Evolutionary conservation across 176 grass and related monocot genomes (phyloP).

Genomic region (bread wheat (Triticum aestivum)): IWGSC_CS_RefSeq_v2.1 NC_057800.1:683662205-683662704

Average conservation of each 20-base stretch:
- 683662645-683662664: neutral
- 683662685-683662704: neutral
- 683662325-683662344: constrained; percentile 23
- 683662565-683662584: neutral
- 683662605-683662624: neutral
- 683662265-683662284: neutral
- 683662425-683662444: constrained; percentile 23
- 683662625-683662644: neutral
- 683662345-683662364: neutral
- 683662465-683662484: neutral
- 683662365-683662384: neutral
- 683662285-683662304: neutral
- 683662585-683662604: neutral
- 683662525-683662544: neutral
- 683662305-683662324: too few relatives aligned
- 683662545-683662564: neutral
- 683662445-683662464: constrained; percentile 14
- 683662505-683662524: neutral
- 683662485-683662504: neutral
- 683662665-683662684: neutral
- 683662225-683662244: neutral
- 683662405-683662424: constrained; percentile 24
- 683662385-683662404: neutral
- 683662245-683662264: neutral
- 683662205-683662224: neutral